Evolutionary conservation across 768 basidiomycete genomes (phyloP), one percentile per base, ranked within the genome.

Genomic region (Serendipita vermifera): DNA sequence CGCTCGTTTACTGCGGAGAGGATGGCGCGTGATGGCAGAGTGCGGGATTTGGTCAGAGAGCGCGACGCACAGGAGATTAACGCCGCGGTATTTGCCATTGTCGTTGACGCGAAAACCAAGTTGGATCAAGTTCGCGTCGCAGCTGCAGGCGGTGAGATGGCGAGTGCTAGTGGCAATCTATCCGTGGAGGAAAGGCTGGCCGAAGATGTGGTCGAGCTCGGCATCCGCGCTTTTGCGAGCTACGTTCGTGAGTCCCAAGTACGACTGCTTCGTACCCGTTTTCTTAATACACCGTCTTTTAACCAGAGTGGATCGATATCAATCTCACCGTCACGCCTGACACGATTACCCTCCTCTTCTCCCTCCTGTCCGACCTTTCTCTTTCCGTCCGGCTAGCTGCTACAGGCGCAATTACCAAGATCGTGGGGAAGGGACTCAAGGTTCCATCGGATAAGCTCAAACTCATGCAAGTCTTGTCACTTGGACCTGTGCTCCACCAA

Each of bases 271-370:
- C 29, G 3, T 7, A n/a, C 29, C 40, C 24, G 29, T 20, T 20
- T 33, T 46, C 11, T 31, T 54, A 36, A 27, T 15, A 3, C 27
- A 56, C 5, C 14, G 22, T n/a, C 48, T 33, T 35, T 48, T 3
- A 38, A 27, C n/a, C 63, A 96, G 94, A 91, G 13, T 99, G 96
- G 96, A 86, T 98, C 62, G 96, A 99, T 65, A 93, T 99, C 62
- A 91, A 90, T 64, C 73, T 98, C 60, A 92, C 96, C 11, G 85
- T 99, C 58, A 97, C 93, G 1, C 88, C 87, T 11, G 79, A 77
- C 13, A 90, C 93, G 2, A 80, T 98, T 32, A 82, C 85, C 3
- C 72, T 98, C 33, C 76, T 96, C 39, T 91, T 93, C 66, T 79
- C 75, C 33, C 75, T 96, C 36, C 77, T 98, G 35, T 83, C 83